Evolutionary conservation across 2,329 filamentous ascomycete species (phyloP).

Genomic region (Fusarium sp.): DNA sequence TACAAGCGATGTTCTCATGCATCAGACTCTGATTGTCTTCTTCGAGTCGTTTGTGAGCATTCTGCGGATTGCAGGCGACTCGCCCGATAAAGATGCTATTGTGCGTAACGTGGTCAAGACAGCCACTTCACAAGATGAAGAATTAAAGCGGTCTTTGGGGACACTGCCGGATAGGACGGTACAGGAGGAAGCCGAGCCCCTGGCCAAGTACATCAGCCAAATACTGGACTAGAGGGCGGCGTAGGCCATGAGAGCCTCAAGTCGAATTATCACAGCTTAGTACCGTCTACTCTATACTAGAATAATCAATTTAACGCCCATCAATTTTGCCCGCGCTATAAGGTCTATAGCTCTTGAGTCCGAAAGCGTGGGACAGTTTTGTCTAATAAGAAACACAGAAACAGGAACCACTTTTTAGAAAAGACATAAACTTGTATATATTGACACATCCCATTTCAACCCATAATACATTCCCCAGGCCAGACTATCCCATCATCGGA

Average conservation of each 20-base stretch:
- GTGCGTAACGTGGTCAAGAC: slow-evolving; percentile 55
- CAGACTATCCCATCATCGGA: slow-evolving; percentile 18
- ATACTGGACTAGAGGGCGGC: slow-evolving; percentile 46
- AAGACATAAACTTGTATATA: slow-evolving; percentile 31
- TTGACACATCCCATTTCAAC: slow-evolving; percentile 36
- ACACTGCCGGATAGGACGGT: slow-evolving; percentile 61
- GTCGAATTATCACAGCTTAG: neutral
- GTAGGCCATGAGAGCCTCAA: neutral
- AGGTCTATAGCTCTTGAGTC: neutral
- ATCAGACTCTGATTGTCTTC: slow-evolving; percentile 63
- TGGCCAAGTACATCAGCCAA: slow-evolving; percentile 58
- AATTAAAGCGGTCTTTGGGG: slow-evolving; percentile 53
- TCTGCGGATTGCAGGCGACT: slow-evolving; percentile 56
- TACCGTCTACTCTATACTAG: neutral
- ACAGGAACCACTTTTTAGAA: neutral
- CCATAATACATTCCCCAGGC: slow-evolving; percentile 40
- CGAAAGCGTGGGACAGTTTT: neutral
- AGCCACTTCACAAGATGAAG: slow-evolving; percentile 54
- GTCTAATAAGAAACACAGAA: neutral
- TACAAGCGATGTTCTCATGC: slow-evolving; percentile 61
- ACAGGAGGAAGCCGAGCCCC: slow-evolving; percentile 61
- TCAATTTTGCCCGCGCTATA: neutral
- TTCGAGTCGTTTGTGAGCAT: slow-evolving; percentile 63
- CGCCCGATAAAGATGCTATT: slow-evolving; percentile 50
- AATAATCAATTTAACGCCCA: neutral